A percentile compares a stretch with the other conserved stretches of the same genome.
These are phyloP conservation scores for Mortierella sp. DNA, from an alignment of 371 early-diverging fungal species.

Conservation along the genomic window DNA sequence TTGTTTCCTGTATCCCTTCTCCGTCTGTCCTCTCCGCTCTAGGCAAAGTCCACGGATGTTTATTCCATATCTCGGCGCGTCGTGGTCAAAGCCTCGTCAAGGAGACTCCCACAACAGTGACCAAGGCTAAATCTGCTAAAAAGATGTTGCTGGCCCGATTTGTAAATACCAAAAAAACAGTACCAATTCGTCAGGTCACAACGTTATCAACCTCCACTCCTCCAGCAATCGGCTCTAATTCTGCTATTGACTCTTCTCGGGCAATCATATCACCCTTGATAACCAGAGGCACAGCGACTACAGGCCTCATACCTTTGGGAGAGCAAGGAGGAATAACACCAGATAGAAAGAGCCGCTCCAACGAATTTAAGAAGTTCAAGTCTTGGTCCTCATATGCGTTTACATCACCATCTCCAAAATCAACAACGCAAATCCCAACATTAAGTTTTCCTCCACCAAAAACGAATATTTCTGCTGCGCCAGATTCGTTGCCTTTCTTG, in stretches of 20 bases:
- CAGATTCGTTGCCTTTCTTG: constrained; percentile 25
- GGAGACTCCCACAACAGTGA: not conserved
- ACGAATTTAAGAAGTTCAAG: not conserved
- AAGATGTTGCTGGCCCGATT: not conserved
- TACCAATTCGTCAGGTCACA: not conserved
- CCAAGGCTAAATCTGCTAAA: not conserved
- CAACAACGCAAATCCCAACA: not conserved
- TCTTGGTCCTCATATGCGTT: not conserved
- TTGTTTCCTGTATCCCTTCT: not conserved
- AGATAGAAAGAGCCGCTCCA: not conserved
- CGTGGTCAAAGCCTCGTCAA: not conserved
- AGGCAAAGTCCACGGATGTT: not conserved
- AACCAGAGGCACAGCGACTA: not conserved
- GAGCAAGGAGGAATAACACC: not conserved
- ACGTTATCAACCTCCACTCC: constrained; percentile 1
- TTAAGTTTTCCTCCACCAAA: not conserved
- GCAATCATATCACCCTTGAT: not conserved
- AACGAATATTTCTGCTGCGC: not conserved
- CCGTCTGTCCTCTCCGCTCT: not conserved
- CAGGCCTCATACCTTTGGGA: not conserved
- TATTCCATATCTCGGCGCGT: not conserved
- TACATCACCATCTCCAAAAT: not conserved
- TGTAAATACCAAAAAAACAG: not conserved
- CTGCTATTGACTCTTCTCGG: not conserved
- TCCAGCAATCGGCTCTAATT: not conserved